Base-by-base conservation (phyloP, 2,329 filamentous ascomycete species). In the Cercospora citrullina region DNA sequence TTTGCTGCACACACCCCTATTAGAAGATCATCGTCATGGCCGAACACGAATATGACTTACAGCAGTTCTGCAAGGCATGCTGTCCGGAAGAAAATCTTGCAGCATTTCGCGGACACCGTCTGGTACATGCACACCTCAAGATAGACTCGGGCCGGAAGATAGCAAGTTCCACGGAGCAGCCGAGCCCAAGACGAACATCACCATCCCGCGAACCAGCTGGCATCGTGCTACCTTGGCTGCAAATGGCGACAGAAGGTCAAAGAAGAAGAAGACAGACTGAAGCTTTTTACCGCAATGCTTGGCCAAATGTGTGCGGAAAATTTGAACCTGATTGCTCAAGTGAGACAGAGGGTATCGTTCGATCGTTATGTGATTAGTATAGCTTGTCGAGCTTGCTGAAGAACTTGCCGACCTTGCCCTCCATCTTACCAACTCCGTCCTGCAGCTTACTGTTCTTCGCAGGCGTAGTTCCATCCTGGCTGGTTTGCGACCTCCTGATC, bases 371-470 rank as follows among this genome's bases (percentile, higher is more conserved):
- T 30, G 26, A 30, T 64, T 62, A 71, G 51, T 66, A 71, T 53
- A 71, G 45, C 60, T 71, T 71, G 28, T 71, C 69, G 5, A 71
- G 60, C 51, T 66, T 69, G 18, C 58, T 66, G 23, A 71, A 60
- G 30, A 67, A 68, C 28, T 68, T 68, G 18, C 64, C 62, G 14
- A 71, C 67, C 62, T 67, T 71, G 30, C 68, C 65, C 28, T 71
- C 69, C 36, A 69, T 58, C 59, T 67, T 67, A 14, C 64, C 67
- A 7, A 69, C 65, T 8, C 63, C 53, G 14, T 65, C 60, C 51
- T 68, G 66, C 59, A 68, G 31, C 21, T 60, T 60, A 42, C 66
- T 66, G 26, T 62, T 66, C 39, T 57, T 60, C 10, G 48, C 55
- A 28, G 61, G 51, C 42, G 57, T 60, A 45, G 10, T 65, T 14